Evolutionary conservation across 2,329 filamentous ascomycete species (phyloP), one percentile per base, ranked within the genome.

Genomic region (Byssoonygena ceratinophila): DNA sequence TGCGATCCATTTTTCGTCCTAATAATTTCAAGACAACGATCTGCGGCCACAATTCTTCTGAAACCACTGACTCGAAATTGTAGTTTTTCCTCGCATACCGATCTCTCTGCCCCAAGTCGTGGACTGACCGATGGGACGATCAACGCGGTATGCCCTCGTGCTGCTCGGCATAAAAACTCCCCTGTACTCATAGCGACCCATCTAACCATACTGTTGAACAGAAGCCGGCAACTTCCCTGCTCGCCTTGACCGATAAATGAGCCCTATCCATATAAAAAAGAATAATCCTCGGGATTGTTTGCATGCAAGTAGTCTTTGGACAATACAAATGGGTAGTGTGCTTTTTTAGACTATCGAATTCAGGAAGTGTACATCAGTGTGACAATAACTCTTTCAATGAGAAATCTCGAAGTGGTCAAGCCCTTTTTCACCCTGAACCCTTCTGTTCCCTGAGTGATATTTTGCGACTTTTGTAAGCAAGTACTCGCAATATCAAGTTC

Each of bases 61-160:
- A n/a, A 43, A 46, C 54, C 18, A 20, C 50, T 52, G 11, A 52
- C 16, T 9, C 20, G 12, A n/a, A 22, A 23, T 16, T 23, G 7
- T 64, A 98, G 91, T 98, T 98, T 81, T 88, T 83, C 79, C 82
- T 94, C 66, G 89, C 92, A 64, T 98, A 95, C 80, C 85, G 87
- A 73, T 96, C 92, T 62, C 83, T 98, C 61, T 98, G 94, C 85
- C 92, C 94, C 64, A 92, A 86, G 72, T 81, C 82, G 68, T 98
- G 92, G 92, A 85, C 85, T 69, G 75, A 84, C 74, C 82, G 92
- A 75, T 98, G 92, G 92, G 91, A 98, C 69, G 87, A 92, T 67
- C 92, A 97, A 79, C 86, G 92, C 74, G 87, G 88, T 94, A 77
- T 69, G 85, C 75, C 51, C 58, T 16, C 29, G 34, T 31, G 6